These are phyloP conservation scores for Glaciozyma martinii DNA, from an alignment of 768 basidiomycete species.

Conservation along the genomic window DNA sequence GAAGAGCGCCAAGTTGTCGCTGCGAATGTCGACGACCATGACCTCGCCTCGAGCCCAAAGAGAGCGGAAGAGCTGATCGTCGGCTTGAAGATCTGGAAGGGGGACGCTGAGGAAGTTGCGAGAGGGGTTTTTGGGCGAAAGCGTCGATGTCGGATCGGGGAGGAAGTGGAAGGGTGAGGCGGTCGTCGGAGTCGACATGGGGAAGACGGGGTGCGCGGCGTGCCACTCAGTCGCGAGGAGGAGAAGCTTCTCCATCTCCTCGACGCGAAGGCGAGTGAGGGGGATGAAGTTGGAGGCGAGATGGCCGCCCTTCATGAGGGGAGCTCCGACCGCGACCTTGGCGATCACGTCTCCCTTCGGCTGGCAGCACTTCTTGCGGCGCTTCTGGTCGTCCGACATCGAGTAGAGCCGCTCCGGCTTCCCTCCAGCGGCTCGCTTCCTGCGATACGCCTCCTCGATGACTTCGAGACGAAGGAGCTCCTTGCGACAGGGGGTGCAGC, in stretches of 20 bases:
- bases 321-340: constrained; percentile 1
- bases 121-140: constrained; percentile 8
- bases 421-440: too few relatives aligned
- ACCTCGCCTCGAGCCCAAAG: constrained; percentile 16
- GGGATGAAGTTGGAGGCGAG: constrained; percentile 10
- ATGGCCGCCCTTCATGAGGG: too few relatives aligned
- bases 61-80: constrained; percentile 19
- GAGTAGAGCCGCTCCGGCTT: too few relatives aligned
- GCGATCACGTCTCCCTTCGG: constrained; percentile 17
- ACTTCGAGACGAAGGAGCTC: constrained; percentile 1
- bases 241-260: constrained; percentile 4
- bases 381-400: constrained; percentile 3
- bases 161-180: constrained; percentile 4
- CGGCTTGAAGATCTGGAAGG: neutral
- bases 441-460: neutral
- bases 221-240: neutral
- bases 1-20: constrained; percentile 2
- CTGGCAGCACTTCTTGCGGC: constrained; percentile 24
- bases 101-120: constrained; percentile 2
- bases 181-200: constrained; percentile 1
- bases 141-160: neutral
- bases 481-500: constrained; percentile 14
- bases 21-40: constrained; percentile 9
- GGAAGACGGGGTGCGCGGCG: neutral
- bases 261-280: constrained; percentile 2